Percentiles rank a stretch among this genome's conserved stretches.
Conservation (phyloP, 192 early-diverging fungal genomes). For the Backusella parvicylindrica region DNA sequence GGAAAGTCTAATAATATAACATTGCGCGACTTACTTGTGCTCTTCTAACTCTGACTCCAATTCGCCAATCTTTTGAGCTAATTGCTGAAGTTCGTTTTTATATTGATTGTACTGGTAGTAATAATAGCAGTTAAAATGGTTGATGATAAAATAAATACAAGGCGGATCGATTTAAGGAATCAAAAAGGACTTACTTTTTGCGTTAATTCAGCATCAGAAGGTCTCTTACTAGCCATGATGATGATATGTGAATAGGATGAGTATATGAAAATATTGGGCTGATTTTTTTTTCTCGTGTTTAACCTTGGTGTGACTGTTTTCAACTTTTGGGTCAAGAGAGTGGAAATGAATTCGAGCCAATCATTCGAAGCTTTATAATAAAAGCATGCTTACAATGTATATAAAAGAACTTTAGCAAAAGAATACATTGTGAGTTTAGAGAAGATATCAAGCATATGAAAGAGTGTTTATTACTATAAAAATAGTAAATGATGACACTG, state of each 20-base stretch:
- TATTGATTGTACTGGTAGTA: constrained; percentile 50
- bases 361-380: no score
- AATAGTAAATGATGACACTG: no score
- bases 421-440: no score
- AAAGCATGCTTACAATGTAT: no score
- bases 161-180: neutral
- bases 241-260: neutral
- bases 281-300: no score
- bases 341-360: no score
- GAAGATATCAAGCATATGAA: no score
- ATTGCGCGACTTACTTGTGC: constrained; percentile 64
- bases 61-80: constrained; percentile 92
- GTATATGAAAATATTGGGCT: no score
- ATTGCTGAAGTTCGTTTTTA: constrained; percentile 78
- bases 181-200: neutral
- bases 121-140: neutral
- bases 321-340: no score
- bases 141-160: neutral
- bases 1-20: neutral
- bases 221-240: constrained; percentile 9
- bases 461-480: no score
- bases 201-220: constrained; percentile 17
- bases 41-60: constrained; percentile 92
- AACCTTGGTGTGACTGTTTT: no score
- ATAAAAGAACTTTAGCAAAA: no score